phyloP scores from a whole-genome alignment of 164 flowering plant species.

The Macadamia integrifolia region DNA sequence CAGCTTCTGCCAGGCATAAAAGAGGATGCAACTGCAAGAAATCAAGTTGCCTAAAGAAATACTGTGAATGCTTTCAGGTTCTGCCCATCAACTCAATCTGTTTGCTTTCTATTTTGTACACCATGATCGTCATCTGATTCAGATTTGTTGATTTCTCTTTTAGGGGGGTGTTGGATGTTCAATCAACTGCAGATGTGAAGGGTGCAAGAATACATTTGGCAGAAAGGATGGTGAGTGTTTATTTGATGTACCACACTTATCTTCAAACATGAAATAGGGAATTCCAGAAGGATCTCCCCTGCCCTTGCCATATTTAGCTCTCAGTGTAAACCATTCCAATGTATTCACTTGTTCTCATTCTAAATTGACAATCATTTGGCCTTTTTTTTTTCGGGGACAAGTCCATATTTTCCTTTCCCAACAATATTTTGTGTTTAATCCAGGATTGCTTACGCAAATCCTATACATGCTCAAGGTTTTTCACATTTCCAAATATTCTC shows the following conservation, averaged over 20 bases:
- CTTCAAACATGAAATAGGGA: no score
- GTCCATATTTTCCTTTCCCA: background rate
- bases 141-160: conserved; percentile 7
- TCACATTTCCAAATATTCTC: background rate
- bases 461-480: background rate
- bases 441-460: background rate
- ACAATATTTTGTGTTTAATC: background rate
- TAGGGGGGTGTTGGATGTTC: conserved; percentile 99
- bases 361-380: background rate
- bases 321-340: no score
- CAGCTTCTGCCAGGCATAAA: conserved; percentile 95
- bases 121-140: conserved; percentile 21
- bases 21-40: conserved; percentile 99
- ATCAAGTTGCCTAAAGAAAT: conserved; percentile 90
- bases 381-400: background rate
- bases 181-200: conserved; percentile 89
- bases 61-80: conserved; percentile 99
- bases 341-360: no score
- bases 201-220: conserved; percentile 79
- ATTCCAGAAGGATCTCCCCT: no score
- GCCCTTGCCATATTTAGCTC: no score
- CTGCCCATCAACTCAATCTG: conserved; percentile 8
- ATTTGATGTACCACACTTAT: background rate
- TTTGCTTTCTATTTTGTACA: conserved; percentile 7
- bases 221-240: conserved; percentile 66